These are phyloP conservation scores for Chaetomium sp. DNA, from an alignment of 2,329 filamentous ascomycete genomes.

Conservation along the genomic window DNA sequence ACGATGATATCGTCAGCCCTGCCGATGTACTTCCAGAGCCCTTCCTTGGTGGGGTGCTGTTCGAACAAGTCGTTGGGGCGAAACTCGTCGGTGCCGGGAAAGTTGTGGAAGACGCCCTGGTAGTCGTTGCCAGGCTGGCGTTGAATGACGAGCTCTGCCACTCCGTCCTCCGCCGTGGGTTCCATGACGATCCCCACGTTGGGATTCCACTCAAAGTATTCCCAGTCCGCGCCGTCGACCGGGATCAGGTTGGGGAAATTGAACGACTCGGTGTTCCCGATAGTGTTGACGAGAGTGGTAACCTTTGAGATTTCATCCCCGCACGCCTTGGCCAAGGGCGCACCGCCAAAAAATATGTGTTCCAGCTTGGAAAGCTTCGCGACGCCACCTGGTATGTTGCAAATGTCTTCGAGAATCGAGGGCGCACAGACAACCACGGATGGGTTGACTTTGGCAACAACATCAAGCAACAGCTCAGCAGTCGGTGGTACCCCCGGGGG, in stretches of 20 bases:
- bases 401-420: conserved; percentile 22
- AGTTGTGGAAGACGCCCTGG: conserved; percentile 24
- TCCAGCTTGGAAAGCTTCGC: conserved; percentile 9
- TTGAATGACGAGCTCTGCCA: conserved; percentile 23
- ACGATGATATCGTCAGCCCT: conserved; percentile 25
- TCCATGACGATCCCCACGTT: conserved; percentile 21
- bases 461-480: conserved; percentile 15
- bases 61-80: conserved; percentile 23
- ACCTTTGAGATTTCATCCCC: conserved; percentile 16
- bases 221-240: conserved; percentile 19
- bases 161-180: neutral
- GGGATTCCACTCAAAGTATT: conserved; percentile 28
- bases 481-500: conserved; percentile 6
- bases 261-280: conserved; percentile 24
- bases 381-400: conserved; percentile 3
- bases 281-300: conserved; percentile 17
- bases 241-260: conserved; percentile 8
- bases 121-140: neutral
- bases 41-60: conserved; percentile 15
- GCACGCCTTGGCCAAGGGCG: conserved; percentile 16
- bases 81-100: conserved; percentile 18
- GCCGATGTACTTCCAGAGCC: conserved; percentile 23
- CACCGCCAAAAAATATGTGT: conserved; percentile 20
- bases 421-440: conserved; percentile 14
- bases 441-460: conserved; percentile 13